These are phyloP conservation scores for Simplicillium aogashimaense DNA, from an alignment of 2,329 filamentous ascomycete species.

Conservation along the genomic window DNA sequence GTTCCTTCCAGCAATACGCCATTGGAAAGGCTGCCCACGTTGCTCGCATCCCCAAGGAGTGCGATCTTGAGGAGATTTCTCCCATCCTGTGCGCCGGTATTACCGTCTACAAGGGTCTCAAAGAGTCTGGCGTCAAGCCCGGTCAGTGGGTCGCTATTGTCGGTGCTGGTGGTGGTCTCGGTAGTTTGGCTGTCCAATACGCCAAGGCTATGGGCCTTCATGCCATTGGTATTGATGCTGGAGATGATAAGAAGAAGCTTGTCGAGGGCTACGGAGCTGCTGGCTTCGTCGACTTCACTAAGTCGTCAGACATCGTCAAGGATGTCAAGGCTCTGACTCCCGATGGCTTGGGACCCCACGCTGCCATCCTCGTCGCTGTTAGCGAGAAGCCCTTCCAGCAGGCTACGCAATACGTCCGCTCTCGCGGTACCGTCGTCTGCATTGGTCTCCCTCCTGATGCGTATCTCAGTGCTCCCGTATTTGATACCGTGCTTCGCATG, in stretches of 20 bases:
- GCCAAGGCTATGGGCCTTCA: constrained; percentile 70
- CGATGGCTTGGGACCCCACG: constrained; percentile 77
- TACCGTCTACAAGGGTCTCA: constrained; percentile 86
- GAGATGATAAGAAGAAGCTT: constrained; percentile 68
- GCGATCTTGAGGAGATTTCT: constrained; percentile 65
- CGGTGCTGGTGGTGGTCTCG: constrained; percentile 74
- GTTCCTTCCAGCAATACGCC: constrained; percentile 86
- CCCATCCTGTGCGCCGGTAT: constrained; percentile 79
- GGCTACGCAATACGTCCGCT: constrained; percentile 77
- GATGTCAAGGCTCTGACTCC: constrained; percentile 75
- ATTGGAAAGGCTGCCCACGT: constrained; percentile 81
- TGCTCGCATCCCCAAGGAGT: constrained; percentile 69
- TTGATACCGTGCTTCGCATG: constrained; percentile 83
- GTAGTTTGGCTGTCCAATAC: constrained; percentile 62
- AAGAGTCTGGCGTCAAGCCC: constrained; percentile 66
- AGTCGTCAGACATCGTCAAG: constrained; percentile 65
- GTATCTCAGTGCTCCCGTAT: constrained; percentile 73
- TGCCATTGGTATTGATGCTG: constrained; percentile 64
- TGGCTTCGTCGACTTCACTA: constrained; percentile 72
- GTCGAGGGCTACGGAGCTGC: constrained; percentile 60
- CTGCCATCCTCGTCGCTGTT: constrained; percentile 77
- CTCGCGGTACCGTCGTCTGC: constrained; percentile 73
- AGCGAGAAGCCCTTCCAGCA: constrained; percentile 93
- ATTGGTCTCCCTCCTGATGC: constrained; percentile 81
- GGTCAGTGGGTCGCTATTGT: constrained; percentile 77